Evolutionary conservation across 2,329 filamentous ascomycete species (phyloP).

Genomic region (Colletotrichum tamarilloi): DNA sequence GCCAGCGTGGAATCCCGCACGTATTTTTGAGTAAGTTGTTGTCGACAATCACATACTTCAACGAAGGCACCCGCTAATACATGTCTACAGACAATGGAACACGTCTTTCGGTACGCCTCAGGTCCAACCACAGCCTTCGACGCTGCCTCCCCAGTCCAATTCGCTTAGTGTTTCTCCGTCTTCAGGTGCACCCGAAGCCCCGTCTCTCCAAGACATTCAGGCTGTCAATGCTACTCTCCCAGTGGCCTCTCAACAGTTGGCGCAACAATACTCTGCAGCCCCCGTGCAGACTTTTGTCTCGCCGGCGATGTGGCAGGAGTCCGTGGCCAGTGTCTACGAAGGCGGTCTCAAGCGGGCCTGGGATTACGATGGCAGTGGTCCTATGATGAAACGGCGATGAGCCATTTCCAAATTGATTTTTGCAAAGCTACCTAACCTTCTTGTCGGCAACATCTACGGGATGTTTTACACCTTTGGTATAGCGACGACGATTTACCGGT

Average conservation of each 20-base stretch:
- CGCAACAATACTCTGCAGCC: constrained; percentile 63
- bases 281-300: constrained; percentile 71
- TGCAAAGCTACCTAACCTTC: not conserved
- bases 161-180: constrained; percentile 65
- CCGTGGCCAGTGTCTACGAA: constrained; percentile 76
- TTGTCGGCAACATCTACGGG: not conserved
- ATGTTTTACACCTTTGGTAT: not conserved
- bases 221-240: constrained; percentile 58
- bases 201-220: constrained; percentile 65
- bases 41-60: not conserved
- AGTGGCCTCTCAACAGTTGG: constrained; percentile 57
- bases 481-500: not conserved
- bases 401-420: constrained; percentile 3
- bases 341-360: constrained; percentile 71
- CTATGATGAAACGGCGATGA: constrained; percentile 41
- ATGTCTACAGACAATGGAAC: constrained; percentile 83
- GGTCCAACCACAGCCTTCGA: constrained; percentile 54
- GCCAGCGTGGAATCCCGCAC: constrained; percentile 83
- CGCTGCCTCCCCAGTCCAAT: constrained; percentile 58
- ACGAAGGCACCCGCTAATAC: constrained; percentile 30
- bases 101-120: constrained; percentile 85
- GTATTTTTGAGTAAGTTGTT: constrained; percentile 85
- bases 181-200: constrained; percentile 65
- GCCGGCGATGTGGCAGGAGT: constrained; percentile 80
- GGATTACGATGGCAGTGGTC: constrained; percentile 61